These are phyloP conservation scores for Monosporascus sp. DNA, from an alignment of 2,329 filamentous ascomycete genomes.

Conservation along the genomic window DNA sequence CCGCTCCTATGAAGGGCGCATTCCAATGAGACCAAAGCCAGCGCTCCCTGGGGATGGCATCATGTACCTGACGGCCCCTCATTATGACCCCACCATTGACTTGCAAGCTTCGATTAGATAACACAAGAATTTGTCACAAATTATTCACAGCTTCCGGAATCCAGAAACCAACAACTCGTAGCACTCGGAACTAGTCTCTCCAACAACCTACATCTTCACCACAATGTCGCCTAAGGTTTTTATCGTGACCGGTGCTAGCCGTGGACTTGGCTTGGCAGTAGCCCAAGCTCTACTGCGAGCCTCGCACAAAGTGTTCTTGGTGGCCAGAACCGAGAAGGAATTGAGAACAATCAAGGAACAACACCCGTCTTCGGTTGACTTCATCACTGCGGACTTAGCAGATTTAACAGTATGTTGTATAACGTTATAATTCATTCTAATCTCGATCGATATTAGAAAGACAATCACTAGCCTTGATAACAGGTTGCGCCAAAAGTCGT, in stretches of 20 bases:
- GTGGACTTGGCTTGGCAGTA: conserved; percentile 57
- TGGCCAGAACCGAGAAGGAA: conserved; percentile 48
- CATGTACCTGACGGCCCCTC: no score
- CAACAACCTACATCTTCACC: not conserved
- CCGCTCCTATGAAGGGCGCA: conserved; percentile 2
- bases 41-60: no score
- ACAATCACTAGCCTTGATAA: conserved; percentile 1
- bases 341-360: conserved; percentile 47
- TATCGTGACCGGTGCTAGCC: conserved; percentile 63
- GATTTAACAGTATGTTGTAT: conserved; percentile 40
- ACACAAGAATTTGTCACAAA: not conserved
- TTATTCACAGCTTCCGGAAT: no score
- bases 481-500: conserved; percentile 59
- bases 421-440: not conserved
- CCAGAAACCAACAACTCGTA: no score
- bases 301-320: conserved; percentile 54
- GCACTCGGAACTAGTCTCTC: no score
- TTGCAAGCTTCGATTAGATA: conserved; percentile 10
- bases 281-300: conserved; percentile 46
- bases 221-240: conserved; percentile 58
- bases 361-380: conserved; percentile 50
- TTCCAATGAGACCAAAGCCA: no score
- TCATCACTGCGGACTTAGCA: conserved; percentile 50
- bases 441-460: not conserved
- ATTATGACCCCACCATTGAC: conserved; percentile 7